These are phyloP conservation scores for Plasmodium gallinaceum DNA, from an alignment of 169 alveolate genomes.

Conservation along the genomic window DNA sequence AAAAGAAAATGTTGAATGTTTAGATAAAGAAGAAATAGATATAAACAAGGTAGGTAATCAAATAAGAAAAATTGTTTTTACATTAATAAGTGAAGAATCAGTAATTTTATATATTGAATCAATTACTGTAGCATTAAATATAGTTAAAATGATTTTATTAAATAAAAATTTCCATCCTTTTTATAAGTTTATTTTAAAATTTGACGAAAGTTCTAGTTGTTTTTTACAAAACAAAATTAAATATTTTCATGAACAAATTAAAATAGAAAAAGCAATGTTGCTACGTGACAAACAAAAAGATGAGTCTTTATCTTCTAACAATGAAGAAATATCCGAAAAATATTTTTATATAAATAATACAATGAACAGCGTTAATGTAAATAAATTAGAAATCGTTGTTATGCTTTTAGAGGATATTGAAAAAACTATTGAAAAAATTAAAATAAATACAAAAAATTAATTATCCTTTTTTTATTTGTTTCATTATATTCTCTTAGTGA, in stretches of 20 bases:
- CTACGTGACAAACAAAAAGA: slow-evolving; percentile 15
- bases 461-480: neutral
- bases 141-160: slow-evolving; percentile 60
- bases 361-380: neutral
- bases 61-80: slow-evolving; percentile 38
- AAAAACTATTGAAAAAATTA: slow-evolving; percentile 1
- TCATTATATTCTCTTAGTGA: neutral
- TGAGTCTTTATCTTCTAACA: neutral
- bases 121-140: slow-evolving; percentile 68
- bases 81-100: slow-evolving; percentile 57
- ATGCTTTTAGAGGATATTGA: slow-evolving; percentile 26
- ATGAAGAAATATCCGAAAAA: neutral
- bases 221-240: slow-evolving; percentile 68
- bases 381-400: slow-evolving; percentile 30
- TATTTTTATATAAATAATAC: neutral
- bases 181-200: slow-evolving; percentile 28
- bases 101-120: slow-evolving; percentile 51
- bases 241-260: slow-evolving; percentile 55
- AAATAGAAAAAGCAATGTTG: slow-evolving; percentile 49
- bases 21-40: neutral
- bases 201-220: slow-evolving; percentile 46
- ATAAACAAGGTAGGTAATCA: slow-evolving; percentile 62
- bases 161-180: slow-evolving; percentile 52
- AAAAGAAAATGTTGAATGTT: neutral
- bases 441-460: neutral